Conservation (phyloP, 2,329 filamentous ascomycete species). For the Cordyceps farinosa region DNA sequence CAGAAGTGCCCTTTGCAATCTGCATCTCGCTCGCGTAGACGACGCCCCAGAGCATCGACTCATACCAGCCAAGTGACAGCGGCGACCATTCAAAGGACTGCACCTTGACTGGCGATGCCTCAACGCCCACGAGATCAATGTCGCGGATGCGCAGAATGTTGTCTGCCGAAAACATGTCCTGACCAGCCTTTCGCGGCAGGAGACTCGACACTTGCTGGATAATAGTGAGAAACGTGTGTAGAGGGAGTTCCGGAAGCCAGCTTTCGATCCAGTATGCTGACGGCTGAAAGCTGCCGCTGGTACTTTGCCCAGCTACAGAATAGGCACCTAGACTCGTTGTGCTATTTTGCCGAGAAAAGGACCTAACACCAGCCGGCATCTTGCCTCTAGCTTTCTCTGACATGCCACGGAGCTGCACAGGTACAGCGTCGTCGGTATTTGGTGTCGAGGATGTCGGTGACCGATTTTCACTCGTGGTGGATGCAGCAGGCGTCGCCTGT, state of each 20-base stretch:
- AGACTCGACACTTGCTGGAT: conserved; percentile 63
- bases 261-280: conserved; percentile 83
- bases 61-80: conserved; percentile 89
- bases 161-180: conserved; percentile 42
- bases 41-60: conserved; percentile 89
- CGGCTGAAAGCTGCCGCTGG: conserved; percentile 67
- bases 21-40: conserved; percentile 90
- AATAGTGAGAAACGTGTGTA: conserved; percentile 79
- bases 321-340: conserved; percentile 72
- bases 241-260: conserved; percentile 86
- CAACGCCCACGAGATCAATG: conserved; percentile 66
- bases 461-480: conserved; percentile 61
- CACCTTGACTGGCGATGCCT: conserved; percentile 69
- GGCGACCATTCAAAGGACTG: conserved; percentile 95
- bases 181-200: conserved; percentile 47
- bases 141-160: conserved; percentile 54
- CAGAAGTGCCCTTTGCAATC: conserved; percentile 78
- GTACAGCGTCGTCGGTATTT: conserved; percentile 71
- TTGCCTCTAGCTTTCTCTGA: conserved; percentile 97
- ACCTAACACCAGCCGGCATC: conserved; percentile 78
- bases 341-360: conserved; percentile 87
- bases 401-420: conserved; percentile 82
- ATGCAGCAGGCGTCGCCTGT: conserved; percentile 56
- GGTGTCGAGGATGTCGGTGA: conserved; percentile 66
- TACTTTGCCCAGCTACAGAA: conserved; percentile 54